Conservation (phyloP, 2,329 filamentous ascomycete species). For the Aspergillus tamarii region DNA sequence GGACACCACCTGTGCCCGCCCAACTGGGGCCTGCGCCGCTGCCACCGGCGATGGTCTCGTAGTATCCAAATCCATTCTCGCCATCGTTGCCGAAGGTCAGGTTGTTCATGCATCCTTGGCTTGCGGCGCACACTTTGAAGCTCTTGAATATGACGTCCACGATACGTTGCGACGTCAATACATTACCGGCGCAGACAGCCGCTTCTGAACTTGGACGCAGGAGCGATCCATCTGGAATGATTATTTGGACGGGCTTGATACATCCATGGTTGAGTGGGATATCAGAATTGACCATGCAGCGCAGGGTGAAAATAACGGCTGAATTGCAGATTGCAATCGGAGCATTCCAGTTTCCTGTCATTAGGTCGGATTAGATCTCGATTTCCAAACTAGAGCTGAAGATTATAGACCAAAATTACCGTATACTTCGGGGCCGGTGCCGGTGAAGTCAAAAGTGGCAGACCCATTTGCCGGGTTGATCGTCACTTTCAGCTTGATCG, state of each 20-base stretch:
- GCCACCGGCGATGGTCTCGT: constrained; percentile 81
- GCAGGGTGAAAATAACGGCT: constrained; percentile 79
- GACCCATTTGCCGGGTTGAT: constrained; percentile 70
- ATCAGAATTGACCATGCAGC: constrained; percentile 73
- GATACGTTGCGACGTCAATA: constrained; percentile 74
- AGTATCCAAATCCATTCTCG: constrained; percentile 52
- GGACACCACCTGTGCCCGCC: constrained; percentile 75
- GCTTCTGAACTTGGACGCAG: constrained; percentile 72
- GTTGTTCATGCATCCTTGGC: constrained; percentile 78
- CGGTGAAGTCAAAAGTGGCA: constrained; percentile 74
- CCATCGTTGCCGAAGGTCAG: constrained; percentile 18
- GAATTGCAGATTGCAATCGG: constrained; percentile 76
- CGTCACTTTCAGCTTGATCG: constrained; percentile 70
- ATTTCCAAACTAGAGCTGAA: no score
- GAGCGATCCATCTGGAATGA: constrained; percentile 71
- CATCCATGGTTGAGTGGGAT: constrained; percentile 85
- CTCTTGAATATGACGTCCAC: constrained; percentile 78
- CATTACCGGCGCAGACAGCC: constrained; percentile 74
- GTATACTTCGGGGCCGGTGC: constrained; percentile 61
- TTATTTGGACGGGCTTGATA: constrained; percentile 70
- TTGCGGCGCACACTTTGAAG: constrained; percentile 74
- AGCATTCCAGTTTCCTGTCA: constrained; percentile 75
- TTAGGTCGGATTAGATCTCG: constrained; percentile 48
- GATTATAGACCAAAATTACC: no score
- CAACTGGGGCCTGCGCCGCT: constrained; percentile 72